These are phyloP conservation scores for Candida koratica DNA, from an alignment of 805 yeast genomes.

Conservation along the genomic window DNA sequence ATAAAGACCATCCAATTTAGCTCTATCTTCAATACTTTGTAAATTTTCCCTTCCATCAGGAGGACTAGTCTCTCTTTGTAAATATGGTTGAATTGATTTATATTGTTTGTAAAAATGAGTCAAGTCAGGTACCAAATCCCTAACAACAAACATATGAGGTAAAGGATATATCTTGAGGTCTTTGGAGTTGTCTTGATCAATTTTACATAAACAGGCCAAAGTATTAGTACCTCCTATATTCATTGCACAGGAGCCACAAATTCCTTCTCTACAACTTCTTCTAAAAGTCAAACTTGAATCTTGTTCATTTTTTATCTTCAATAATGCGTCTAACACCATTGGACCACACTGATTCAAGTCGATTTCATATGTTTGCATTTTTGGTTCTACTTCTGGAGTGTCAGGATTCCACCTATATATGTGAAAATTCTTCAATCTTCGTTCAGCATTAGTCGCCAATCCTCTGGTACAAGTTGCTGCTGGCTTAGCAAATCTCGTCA, in stretches of 20 bases:
- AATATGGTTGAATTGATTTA: conserved; percentile 94
- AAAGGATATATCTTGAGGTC: conserved; percentile 89
- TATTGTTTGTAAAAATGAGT: conserved; percentile 98
- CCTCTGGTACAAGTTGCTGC: conserved; percentile 17
- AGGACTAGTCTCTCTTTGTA: conserved; percentile 78
- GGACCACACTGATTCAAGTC: conserved; percentile 95
- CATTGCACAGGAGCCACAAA: conserved; percentile 99
- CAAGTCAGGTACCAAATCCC: conserved; percentile 96
- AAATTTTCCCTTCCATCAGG: conserved; percentile 90
- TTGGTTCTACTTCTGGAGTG: conserved; percentile 87
- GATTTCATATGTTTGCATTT: conserved; percentile 74
- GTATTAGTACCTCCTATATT: conserved; percentile 98
- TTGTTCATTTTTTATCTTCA: conserved; percentile 94
- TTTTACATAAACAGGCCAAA: conserved; percentile 91
- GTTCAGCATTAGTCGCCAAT: conserved; percentile 53
- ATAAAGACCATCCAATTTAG: conserved; percentile 92
- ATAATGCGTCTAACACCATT: conserved; percentile 91
- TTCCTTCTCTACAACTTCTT: conserved; percentile 99
- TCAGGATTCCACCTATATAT: conserved; percentile 99
- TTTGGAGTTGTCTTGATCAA: conserved; percentile 72
- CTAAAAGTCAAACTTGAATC: conserved; percentile 94
- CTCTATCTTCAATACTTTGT: conserved; percentile 89
- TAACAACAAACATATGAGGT: conserved; percentile 97
- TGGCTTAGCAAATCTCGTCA: conserved; percentile 3
- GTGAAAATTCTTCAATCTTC: conserved; percentile 74